These are phyloP conservation scores for Plasmodium ovale DNA, from an alignment of 169 alveolate species.

Conservation along the genomic window DNA sequence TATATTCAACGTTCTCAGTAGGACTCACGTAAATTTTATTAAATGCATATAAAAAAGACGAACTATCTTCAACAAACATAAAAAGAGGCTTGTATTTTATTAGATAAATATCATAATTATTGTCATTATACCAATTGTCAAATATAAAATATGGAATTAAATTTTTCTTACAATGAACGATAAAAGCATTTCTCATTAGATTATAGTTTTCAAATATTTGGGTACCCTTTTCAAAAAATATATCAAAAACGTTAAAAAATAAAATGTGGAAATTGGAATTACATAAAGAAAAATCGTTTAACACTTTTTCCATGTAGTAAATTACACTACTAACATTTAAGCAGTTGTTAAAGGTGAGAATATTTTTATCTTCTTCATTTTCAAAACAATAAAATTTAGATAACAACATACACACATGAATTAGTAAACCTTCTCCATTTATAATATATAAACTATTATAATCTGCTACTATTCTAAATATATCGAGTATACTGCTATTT, in stretches of 20 bases:
- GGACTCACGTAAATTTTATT: conserved; percentile 77
- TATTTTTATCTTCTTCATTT: conserved; percentile 69
- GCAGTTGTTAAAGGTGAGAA: conserved; percentile 39
- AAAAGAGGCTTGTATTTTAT: conserved; percentile 81
- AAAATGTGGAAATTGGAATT: conserved; percentile 77
- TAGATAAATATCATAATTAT: conserved; percentile 73
- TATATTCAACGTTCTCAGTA: conserved; percentile 17
- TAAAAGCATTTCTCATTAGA: conserved; percentile 79
- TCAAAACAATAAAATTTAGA: conserved; percentile 55
- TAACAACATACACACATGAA: conserved; percentile 66
- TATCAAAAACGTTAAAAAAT: conserved; percentile 81
- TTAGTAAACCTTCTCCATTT: conserved; percentile 69
- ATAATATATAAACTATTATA: conserved; percentile 57
- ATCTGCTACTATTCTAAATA: conserved; percentile 70
- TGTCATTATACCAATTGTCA: conserved; percentile 82
- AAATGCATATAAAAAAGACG: conserved; percentile 82
- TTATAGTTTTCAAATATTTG: conserved; percentile 41
- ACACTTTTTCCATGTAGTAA: conserved; percentile 56
- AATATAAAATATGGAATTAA: conserved; percentile 75
- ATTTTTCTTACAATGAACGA: conserved; percentile 80
- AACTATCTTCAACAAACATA: conserved; percentile 85
- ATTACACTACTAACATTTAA: conserved; percentile 69
- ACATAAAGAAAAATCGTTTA: conserved; percentile 52
- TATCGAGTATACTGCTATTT: conserved; percentile 54
- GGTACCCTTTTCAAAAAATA: conserved; percentile 76